Base-by-base conservation (phyloP, 768 basidiomycete species). In the Obba rivulosa region DNA sequence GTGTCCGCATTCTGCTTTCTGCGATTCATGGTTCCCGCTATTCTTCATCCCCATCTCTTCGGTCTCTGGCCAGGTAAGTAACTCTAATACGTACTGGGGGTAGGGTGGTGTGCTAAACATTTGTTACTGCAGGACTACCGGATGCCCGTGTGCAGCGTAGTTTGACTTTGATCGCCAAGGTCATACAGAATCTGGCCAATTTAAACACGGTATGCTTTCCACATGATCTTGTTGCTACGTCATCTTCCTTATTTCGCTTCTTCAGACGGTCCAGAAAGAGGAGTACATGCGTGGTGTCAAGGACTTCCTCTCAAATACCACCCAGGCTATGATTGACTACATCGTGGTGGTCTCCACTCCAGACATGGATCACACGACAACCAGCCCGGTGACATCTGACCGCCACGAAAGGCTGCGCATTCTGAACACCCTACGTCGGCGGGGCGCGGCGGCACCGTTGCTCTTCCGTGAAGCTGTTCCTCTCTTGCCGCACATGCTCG, bases 1-100 rank as follows among this genome's bases (percentile, higher is more conserved):
- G 87, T 94, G 37, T 89, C 87, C 31, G 91, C 92, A 1, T 93
- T 94, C 62, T 81, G 87, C 62, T 94, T 93, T 66, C 75, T 94
- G 37, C 79, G 92, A 36, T 92, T 93, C 64, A 85, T 94, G 51
- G 87, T 90, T 21, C 92, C 92, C 28, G 92, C 87, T 20, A 87
- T 94, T 49, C 74, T 93, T n/a, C 80, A 89, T 62, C 92, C 92
- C 1, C 87, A 92, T 64, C 67, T 91, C 4, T 93, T 89, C 60
- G 83, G 87, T 21, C 70, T 94, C 44, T 82, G 73, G 55, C 79
- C 81, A 62, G 89, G 89, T 87, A 62, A 25, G 69, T 41, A 8
- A 51, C 42, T 13, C 21, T 11, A 34, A 10, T 13, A 17, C 34
- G 42, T 28, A 45, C 20, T 34, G 16, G 16, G 20, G 5, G 14